These are phyloP conservation scores for Gnomoniopsis sp. DNA, from an alignment of 2,329 filamentous ascomycete species.

Conservation along the genomic window DNA sequence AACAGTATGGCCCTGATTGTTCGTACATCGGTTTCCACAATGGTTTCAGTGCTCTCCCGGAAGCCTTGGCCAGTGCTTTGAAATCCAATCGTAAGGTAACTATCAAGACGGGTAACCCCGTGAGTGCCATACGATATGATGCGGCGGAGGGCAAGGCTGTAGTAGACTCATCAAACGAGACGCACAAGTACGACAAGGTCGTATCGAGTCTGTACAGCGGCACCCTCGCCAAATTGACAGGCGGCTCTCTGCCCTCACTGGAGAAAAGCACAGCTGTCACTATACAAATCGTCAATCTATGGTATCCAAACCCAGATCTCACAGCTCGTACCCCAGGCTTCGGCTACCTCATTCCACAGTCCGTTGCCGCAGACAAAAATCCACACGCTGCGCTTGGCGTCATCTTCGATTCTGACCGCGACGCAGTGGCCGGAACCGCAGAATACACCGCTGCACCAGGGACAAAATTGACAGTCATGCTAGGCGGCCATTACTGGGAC, in stretches of 20 bases:
- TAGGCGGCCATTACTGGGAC: slow-evolving; percentile 92
- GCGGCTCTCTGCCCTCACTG: slow-evolving; percentile 43
- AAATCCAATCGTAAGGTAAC: slow-evolving; percentile 54
- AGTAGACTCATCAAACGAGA: slow-evolving; percentile 32
- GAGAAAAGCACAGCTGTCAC: slow-evolving; percentile 59
- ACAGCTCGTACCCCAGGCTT: slow-evolving; percentile 66
- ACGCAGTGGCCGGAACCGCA: slow-evolving; percentile 23
- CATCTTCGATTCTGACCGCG: slow-evolving; percentile 78
- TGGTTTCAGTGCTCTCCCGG: slow-evolving; percentile 62
- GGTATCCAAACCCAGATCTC: slow-evolving; percentile 65
- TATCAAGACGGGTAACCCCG: slow-evolving; percentile 46
- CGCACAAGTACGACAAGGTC: slow-evolving; percentile 49
- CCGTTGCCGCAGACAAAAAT: slow-evolving; percentile 31
- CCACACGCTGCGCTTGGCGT: slow-evolving; percentile 64
- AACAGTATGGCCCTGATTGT: background rate
- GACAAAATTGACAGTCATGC: slow-evolving; percentile 89
- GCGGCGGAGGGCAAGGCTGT: slow-evolving; percentile 34
- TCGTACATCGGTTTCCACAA: slow-evolving; percentile 46
- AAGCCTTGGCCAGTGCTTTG: slow-evolving; percentile 51
- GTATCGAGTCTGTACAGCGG: slow-evolving; percentile 61
- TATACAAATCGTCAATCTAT: slow-evolving; percentile 91
- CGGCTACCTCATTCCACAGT: slow-evolving; percentile 85
- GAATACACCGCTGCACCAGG: slow-evolving; percentile 37
- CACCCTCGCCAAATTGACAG: slow-evolving; percentile 36
- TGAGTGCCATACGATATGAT: slow-evolving; percentile 45